These are phyloP conservation scores for Globisporangium recalcitrans DNA, from an alignment of 352 stramenopile species.

Conservation along the genomic window DNA sequence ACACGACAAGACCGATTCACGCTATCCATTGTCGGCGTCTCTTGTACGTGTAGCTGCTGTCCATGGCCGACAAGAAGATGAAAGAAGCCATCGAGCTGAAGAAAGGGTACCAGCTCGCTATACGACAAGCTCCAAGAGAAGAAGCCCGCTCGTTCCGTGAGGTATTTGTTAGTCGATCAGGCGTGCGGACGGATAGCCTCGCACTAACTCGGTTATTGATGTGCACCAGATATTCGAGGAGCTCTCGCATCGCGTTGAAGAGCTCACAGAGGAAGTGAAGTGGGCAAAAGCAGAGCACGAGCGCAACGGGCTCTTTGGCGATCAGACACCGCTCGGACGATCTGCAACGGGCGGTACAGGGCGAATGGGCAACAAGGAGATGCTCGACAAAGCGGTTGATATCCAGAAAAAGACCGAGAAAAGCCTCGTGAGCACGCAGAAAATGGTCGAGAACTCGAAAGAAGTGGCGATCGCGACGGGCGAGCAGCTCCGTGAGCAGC, in stretches of 20 bases:
- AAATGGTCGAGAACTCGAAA: conserved; percentile 85
- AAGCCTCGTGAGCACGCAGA: conserved; percentile 77
- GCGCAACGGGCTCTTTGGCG: conserved; percentile 69
- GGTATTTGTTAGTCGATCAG: conserved; percentile 21
- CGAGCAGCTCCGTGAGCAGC: conserved; percentile 73
- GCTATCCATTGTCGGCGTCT: not conserved
- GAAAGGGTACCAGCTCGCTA: conserved; percentile 79
- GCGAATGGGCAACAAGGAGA: conserved; percentile 61
- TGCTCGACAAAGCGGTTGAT: conserved; percentile 69
- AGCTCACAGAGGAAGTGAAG: conserved; percentile 73
- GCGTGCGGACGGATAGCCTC: not conserved
- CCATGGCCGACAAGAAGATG: conserved; percentile 77
- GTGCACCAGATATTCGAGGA: conserved; percentile 75
- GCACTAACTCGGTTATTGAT: not conserved
- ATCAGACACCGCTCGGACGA: conserved; percentile 32
- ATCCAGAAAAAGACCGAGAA: conserved; percentile 84
- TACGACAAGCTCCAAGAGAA: conserved; percentile 70
- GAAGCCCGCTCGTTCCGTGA: conserved; percentile 63
- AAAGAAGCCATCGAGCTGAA: conserved; percentile 81
- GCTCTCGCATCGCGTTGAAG: conserved; percentile 69
- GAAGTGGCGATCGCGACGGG: conserved; percentile 73
- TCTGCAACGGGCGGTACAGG: conserved; percentile 17
- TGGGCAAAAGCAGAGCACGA: conserved; percentile 80
- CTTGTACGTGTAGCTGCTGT: conserved; percentile 42
- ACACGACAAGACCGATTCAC: not conserved